Base-by-base conservation (phyloP, 192 early-diverging fungal species). In the Mortierella hygrophila region DNA sequence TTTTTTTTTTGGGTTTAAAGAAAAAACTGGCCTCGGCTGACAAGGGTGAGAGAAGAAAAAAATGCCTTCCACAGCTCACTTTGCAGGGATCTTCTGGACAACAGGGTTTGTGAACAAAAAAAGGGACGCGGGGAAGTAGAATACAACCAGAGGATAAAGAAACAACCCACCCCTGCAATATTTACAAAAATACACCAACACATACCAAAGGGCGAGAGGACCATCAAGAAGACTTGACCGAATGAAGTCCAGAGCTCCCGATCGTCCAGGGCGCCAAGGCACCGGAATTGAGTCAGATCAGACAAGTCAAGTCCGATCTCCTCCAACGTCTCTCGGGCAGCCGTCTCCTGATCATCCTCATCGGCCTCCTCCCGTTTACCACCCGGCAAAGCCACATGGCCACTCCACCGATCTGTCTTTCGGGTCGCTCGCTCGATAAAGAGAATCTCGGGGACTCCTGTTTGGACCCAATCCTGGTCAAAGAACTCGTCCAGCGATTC, bases 321-420 rank as follows among this genome's bases (percentile, higher is more conserved):
- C 68, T 88, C 90, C 41, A 88, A 63, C 10, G 85, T 91, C 70
- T 89, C 88, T 68, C 84, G 75, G 41, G 80, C 87, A 42, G 89
- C 88, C 9, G 85, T 89, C 42, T 89, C 88, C 54, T 88, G 87
- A 74, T 90, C 89, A 46, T 90, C 85, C 38, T 83, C 80, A 60
- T 90, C 82, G 26, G 68, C 73, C 26, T 82, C 78, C 65, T 90
- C 81, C 41, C 74, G 89, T 49, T 90, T 90, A 54, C 89, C 89
- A 9, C 89, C 89, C 3, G 89, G 89, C 26, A 90, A 76, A 5
- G 89, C 89, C 18, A 90, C 84, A 85, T 90, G 89, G 10, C 89
- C 89, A n/a, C 79, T 82, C 89, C 89, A 90, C 44, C 89, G 85
- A 85, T 90, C 89, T 74, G 85, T 87, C 78, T 90, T 85, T 55